Percentiles rank a stretch among this genome's conserved stretches.
These are phyloP conservation scores for Globisporangium spiculum DNA, from an alignment of 352 stramenopile species.

Conservation along the genomic window DNA sequence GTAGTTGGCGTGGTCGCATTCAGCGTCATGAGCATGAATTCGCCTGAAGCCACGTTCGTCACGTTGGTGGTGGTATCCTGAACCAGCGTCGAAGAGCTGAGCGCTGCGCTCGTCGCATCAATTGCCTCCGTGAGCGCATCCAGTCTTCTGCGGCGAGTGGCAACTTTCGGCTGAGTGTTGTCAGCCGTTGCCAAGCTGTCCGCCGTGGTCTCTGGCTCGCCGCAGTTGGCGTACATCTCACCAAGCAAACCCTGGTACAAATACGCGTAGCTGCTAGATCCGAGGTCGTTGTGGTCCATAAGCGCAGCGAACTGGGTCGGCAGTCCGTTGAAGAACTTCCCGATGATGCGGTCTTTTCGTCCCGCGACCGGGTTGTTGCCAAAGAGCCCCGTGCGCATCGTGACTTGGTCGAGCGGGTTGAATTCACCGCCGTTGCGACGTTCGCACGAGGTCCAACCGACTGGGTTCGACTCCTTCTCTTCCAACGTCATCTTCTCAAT, in stretches of 20 bases:
- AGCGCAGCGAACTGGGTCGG: slow-evolving; percentile 20
- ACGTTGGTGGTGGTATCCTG: slow-evolving; percentile 3
- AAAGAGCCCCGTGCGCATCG: slow-evolving; percentile 29
- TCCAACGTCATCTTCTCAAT: slow-evolving; percentile 22
- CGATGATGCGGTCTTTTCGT: slow-evolving; percentile 17
- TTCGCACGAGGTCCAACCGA: slow-evolving; percentile 13
- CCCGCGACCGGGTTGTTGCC: slow-evolving; percentile 24
- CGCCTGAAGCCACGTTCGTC: slow-evolving; percentile 4
- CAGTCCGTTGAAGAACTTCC: slow-evolving; percentile 57
- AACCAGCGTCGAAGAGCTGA: slow-evolving; percentile 2
- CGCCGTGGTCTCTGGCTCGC: background rate
- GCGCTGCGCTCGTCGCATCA: background rate
- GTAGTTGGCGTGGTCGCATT: background rate
- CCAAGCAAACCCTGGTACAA: slow-evolving; percentile 11
- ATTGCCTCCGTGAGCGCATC: slow-evolving; percentile 3
- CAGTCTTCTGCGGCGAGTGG: background rate
- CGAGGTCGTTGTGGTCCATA: slow-evolving; percentile 16
- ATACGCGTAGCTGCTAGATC: slow-evolving; percentile 16
- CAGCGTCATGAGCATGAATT: slow-evolving; percentile 13
- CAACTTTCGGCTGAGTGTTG: background rate
- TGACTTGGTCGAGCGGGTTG: slow-evolving; percentile 15
- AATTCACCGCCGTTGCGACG: slow-evolving; percentile 16
- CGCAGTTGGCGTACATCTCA: slow-evolving; percentile 17
- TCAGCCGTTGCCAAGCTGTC: background rate
- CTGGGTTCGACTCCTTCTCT: slow-evolving; percentile 26